A percentile compares a stretch with the other conserved stretches of the same genome.
Evolutionary conservation across 2,329 filamentous ascomycete species (phyloP).

Genomic region (Cercospora brassicicola): DNA sequence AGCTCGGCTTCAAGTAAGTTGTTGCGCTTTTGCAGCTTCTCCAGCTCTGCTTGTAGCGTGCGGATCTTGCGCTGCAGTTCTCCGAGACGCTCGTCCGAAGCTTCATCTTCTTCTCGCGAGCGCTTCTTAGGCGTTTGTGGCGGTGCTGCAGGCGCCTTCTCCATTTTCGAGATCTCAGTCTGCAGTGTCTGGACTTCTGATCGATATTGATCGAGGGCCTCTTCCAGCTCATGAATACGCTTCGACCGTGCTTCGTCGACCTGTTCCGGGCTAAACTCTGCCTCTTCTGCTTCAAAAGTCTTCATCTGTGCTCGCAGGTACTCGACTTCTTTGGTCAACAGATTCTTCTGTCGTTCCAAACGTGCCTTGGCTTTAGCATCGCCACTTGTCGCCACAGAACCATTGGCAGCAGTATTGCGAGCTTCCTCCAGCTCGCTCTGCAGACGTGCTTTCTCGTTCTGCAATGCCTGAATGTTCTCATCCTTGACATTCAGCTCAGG

Average conservation of each 20-base stretch:
- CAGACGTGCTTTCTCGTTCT: slow-evolving; percentile 67
- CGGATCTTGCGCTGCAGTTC: slow-evolving; percentile 85
- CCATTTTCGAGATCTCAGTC: slow-evolving; percentile 67
- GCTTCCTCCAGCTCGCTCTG: slow-evolving; percentile 69
- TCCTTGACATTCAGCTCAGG: slow-evolving; percentile 77
- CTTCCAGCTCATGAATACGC: slow-evolving; percentile 78
- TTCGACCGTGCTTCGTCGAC: slow-evolving; percentile 73
- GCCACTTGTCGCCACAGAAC: slow-evolving; percentile 45
- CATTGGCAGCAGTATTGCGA: slow-evolving; percentile 45
- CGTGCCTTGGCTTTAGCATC: slow-evolving; percentile 70
- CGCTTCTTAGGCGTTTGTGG: slow-evolving; percentile 51
- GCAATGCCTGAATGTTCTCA: slow-evolving; percentile 68
- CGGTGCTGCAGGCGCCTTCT: slow-evolving; percentile 62
- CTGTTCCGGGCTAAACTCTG: slow-evolving; percentile 76
- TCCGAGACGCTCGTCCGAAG: slow-evolving; percentile 70
- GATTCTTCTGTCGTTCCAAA: slow-evolving; percentile 78
- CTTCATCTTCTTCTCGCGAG: slow-evolving; percentile 49
- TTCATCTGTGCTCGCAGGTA: slow-evolving; percentile 91
- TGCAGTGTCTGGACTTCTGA: slow-evolving; percentile 74
- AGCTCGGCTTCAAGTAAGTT: slow-evolving; percentile 74
- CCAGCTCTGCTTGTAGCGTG: slow-evolving; percentile 75
- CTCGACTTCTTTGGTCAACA: slow-evolving; percentile 90
- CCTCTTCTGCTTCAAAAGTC: slow-evolving; percentile 81
- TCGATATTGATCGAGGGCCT: slow-evolving; percentile 84
- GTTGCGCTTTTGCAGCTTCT: slow-evolving; percentile 66